Conservation (phyloP, 768 basidiomycete genomes). For the Tremella mesenterica region DNA sequence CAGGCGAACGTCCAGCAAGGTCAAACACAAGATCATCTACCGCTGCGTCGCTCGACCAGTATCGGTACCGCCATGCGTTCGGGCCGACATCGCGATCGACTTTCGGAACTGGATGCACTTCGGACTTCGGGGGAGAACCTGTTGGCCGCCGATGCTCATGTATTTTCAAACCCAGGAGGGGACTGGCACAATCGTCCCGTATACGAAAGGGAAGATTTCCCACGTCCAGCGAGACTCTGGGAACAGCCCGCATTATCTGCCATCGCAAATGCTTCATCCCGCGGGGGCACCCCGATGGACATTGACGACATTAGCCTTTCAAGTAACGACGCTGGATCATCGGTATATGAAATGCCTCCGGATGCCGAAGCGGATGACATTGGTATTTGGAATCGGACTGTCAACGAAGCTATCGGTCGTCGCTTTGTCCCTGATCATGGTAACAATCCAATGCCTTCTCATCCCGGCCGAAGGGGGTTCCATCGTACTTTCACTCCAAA, state of each 20-base stretch:
- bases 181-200: neutral
- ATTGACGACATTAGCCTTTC: neutral
- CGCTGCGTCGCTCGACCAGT: neutral
- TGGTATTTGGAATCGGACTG: slow-evolving; percentile 3
- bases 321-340: neutral
- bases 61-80: neutral
- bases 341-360: neutral
- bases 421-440: neutral
- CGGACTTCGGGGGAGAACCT: neutral
- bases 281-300: neutral
- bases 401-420: slow-evolving; percentile 5
- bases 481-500: neutral
- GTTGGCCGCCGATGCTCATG: neutral
- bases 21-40: neutral
- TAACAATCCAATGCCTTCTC: neutral
- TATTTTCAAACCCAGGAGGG: neutral
- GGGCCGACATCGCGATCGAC: neutral
- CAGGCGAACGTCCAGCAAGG: neutral
- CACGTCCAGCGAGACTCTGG: neutral
- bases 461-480: neutral
- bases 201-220: neutral
- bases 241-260: neutral
- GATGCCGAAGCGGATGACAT: neutral
- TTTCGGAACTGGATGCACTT: neutral
- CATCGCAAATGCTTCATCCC: neutral